Percentiles rank a stretch among this genome's conserved stretches.
phyloP scores from a whole-genome alignment of 2,329 filamentous ascomycete genomes.

The Botryotinia globosa region DNA sequence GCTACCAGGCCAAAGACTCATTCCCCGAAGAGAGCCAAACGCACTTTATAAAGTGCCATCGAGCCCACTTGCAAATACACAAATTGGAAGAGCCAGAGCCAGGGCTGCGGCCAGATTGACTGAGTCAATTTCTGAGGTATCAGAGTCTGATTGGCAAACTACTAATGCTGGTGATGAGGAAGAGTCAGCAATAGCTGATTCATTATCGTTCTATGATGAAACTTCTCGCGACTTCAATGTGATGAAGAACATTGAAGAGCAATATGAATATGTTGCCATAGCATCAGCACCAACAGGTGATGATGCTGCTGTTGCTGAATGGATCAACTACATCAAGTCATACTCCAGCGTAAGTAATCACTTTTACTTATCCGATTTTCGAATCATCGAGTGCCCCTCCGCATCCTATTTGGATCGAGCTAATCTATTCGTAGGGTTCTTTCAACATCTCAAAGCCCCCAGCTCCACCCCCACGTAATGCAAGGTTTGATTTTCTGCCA shows the following conservation, averaged over 20 bases:
- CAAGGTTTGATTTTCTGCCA: slow-evolving; percentile 34
- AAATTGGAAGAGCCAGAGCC: slow-evolving; percentile 1
- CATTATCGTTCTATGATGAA: neutral
- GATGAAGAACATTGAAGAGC: slow-evolving; percentile 8
- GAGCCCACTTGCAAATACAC: neutral
- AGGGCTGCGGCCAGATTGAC: neutral
- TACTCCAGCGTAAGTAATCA: slow-evolving; percentile 24
- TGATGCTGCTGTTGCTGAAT: neutral
- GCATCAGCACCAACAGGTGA: slow-evolving; percentile 14
- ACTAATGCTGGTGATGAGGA: neutral
- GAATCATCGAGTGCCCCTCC: neutral
- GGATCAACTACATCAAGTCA: slow-evolving; percentile 24
- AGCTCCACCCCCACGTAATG: slow-evolving; percentile 34
- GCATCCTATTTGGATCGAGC: neutral
- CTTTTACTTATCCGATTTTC: neutral
- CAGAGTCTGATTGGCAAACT: slow-evolving; percentile 14
- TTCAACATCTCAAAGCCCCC: slow-evolving; percentile 40
- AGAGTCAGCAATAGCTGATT: neutral
- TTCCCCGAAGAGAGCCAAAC: slow-evolving; percentile 12
- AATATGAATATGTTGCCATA: slow-evolving; percentile 21
- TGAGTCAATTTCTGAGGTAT: neutral
- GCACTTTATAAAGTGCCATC: neutral
- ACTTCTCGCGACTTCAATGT: neutral
- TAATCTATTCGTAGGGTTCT: slow-evolving; percentile 34
- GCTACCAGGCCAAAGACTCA: neutral